Conservation (phyloP, 1,284 basidiomycete genomes). For the Heterobasidion annosum region DNA sequence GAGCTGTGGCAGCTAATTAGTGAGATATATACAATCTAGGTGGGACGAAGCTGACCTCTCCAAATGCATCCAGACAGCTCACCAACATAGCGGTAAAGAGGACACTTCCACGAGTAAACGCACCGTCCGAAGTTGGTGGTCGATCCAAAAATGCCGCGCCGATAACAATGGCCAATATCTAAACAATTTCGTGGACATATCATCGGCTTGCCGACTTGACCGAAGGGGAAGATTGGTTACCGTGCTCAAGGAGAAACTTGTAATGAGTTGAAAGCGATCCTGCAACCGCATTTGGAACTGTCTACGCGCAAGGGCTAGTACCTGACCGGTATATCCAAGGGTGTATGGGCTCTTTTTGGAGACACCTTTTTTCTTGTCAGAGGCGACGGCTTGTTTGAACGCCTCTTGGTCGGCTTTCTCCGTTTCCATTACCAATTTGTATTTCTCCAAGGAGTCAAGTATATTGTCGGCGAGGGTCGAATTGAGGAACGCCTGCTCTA, state of each 20-base stretch:
- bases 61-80: constrained; percentile 71
- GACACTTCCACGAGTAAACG: constrained; percentile 82
- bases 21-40: background rate
- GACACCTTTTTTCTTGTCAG: constrained; percentile 79
- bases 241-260: constrained; percentile 52
- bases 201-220: too few species aligned
- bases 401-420: constrained; percentile 62
- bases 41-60: constrained; percentile 39
- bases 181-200: constrained; percentile 1
- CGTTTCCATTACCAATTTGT: constrained; percentile 54
- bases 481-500: constrained; percentile 62
- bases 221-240: constrained; percentile 21
- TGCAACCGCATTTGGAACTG: constrained; percentile 77
- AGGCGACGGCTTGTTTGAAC: constrained; percentile 69
- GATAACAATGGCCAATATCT: constrained; percentile 61
- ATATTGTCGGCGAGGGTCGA: constrained; percentile 46
- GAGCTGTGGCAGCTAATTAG: constrained; percentile 25
- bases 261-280: constrained; percentile 76
- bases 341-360: constrained; percentile 84
- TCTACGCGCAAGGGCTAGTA: constrained; percentile 62
- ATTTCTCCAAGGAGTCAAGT: constrained; percentile 46
- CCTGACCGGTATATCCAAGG: constrained; percentile 70
- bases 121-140: constrained; percentile 66
- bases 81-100: constrained; percentile 73
- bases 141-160: constrained; percentile 72